Conservation (phyloP, 179 eudicot genomes). For the Carnegiea gigantea region DNA sequence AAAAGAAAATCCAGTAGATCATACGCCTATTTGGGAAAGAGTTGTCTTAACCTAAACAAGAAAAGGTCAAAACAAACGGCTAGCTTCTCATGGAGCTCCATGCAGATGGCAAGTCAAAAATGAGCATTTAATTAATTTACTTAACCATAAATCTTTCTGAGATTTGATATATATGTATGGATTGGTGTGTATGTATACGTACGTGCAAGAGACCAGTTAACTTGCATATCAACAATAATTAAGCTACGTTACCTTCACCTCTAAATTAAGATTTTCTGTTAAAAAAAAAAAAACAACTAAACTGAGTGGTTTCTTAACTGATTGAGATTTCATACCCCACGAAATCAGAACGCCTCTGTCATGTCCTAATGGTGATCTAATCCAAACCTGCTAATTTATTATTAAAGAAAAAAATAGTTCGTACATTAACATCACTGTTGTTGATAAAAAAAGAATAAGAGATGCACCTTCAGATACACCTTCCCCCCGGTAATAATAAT, state of each 20-base stretch:
- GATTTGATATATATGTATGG: not conserved
- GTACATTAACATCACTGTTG: conserved; percentile 45
- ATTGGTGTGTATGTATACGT: not conserved
- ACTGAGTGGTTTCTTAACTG: not conserved
- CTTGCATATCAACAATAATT: not conserved
- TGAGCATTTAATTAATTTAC: not conserved
- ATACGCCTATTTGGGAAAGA: too few relatives aligned
- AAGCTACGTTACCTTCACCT: not conserved
- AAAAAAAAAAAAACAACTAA: not conserved
- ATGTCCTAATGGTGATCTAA: not conserved
- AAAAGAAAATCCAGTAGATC: too few relatives aligned
- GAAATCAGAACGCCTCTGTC: not conserved
- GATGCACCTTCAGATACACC: too few relatives aligned
- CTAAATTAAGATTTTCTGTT: too few relatives aligned
- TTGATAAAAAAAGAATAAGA: too few relatives aligned
- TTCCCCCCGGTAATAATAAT: conserved; percentile 28
- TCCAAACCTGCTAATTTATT: not conserved
- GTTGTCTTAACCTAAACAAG: not conserved
- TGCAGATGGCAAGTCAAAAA: conserved; percentile 2
- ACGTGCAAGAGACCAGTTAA: conserved; percentile 3
- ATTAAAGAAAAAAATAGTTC: conserved; percentile 17
- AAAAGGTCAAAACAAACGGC: not conserved
- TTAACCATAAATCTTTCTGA: not conserved
- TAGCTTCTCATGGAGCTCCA: not conserved
- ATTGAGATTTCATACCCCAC: conserved; percentile 8